Evolutionary conservation across 2,329 filamentous ascomycete genomes (phyloP), one percentile per base, ranked within the genome.

Genomic region (Rachicladosporium sp.): DNA sequence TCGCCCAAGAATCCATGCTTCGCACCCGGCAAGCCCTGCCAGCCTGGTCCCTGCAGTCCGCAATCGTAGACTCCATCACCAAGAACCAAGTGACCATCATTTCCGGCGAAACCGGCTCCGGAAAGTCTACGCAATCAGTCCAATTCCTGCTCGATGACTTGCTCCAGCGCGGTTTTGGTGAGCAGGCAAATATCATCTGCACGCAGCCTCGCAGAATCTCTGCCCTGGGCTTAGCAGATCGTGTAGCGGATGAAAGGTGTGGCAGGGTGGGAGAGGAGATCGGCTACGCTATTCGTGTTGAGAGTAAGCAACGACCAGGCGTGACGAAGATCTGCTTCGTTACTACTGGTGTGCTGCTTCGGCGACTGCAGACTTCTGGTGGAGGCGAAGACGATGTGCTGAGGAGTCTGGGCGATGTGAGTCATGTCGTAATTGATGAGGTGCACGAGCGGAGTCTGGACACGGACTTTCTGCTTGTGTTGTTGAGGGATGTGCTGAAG

Each of bases 401-500:
- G 37, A 74, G 80, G 12, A 85, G 87, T 31, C 63, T 98, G 35
- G 82, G 84, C 4, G 85, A 95, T 60, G 80, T 98, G 46, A 95
- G 84, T 50, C 91, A 98, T 57, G 77, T 98, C 5, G 82, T 96
- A n/a, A 87, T 96, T 33, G 89, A 98, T 57, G 89, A 98, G 61
- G 89, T 96, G 3, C 89, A 98, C 64, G 89, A 98, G 61, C 78
- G 89, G 39, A 93, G 85, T 62, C 68, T 98, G 7, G 91, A 96
- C 55, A 95, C 88, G 0, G 89, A 98, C 58, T 95, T 98, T 54
- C 67, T 96, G 7, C 71, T 98, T 38, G 87, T 88, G 33, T 72
- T 98, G 37, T 67, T 98, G 29, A 77, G 86, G 40, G 83, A 94
- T 56, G 84, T 94, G 5, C 62, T 95, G 47, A 74, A 72, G 42